Evolutionary conservation across 768 basidiomycete genomes (phyloP).

Genomic region (Hortiboletus flavorubellus): DNA sequence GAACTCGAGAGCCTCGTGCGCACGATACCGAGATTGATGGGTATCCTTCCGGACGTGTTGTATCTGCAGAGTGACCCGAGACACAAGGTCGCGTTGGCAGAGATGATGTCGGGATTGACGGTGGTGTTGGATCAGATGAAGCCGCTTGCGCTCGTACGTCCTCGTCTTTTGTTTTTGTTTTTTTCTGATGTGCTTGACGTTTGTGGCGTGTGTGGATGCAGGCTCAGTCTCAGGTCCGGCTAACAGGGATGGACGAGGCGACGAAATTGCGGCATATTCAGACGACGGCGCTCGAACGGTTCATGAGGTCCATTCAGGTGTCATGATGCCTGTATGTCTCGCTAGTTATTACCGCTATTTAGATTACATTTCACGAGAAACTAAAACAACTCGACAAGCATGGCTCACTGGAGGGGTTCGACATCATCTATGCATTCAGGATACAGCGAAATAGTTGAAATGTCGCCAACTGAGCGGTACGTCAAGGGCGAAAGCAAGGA

Average conservation of each 20-base stretch:
- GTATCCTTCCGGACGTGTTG: constrained; percentile 65
- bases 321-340: constrained; percentile 19
- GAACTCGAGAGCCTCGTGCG: constrained; percentile 62
- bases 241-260: constrained; percentile 49
- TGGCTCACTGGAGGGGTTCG: background rate
- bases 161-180: background rate
- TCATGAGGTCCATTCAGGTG: constrained; percentile 53
- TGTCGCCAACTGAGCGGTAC: background rate
- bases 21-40: constrained; percentile 61
- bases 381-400: background rate
- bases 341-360: constrained; percentile 20
- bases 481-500: background rate
- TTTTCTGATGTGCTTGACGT: background rate
- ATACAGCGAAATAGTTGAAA: background rate
- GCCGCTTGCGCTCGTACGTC: constrained; percentile 59
- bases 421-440: too few relatives aligned
- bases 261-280: constrained; percentile 62
- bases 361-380: constrained; percentile 7
- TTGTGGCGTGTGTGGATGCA: constrained; percentile 2
- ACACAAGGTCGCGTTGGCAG: constrained; percentile 66
- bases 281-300: constrained; percentile 60
- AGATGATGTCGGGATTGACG: constrained; percentile 68
- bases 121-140: constrained; percentile 54
- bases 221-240: constrained; percentile 43
- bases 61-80: constrained; percentile 54